Percentiles rank a stretch among this genome's conserved stretches.
Evolutionary conservation across 805 yeast species (phyloP).

Genomic region (Ascoidea asiatica): DNA sequence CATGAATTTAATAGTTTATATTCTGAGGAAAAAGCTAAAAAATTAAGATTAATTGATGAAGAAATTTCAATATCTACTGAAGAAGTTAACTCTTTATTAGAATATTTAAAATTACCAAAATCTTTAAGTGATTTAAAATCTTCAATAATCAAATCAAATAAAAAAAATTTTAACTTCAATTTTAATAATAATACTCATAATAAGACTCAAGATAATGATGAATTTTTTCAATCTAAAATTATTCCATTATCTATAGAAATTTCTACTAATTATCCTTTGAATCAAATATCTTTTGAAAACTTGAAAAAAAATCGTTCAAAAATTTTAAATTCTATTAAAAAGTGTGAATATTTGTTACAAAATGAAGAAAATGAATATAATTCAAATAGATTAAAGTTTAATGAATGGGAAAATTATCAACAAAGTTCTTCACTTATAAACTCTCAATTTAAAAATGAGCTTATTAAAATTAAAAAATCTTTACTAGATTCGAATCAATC

Average conservation of each 20-base stretch:
- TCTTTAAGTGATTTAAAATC: slow-evolving; percentile 40
- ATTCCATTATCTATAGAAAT: slow-evolving; percentile 25
- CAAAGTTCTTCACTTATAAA: slow-evolving; percentile 22
- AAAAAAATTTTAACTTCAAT: too few relatives aligned
- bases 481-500: slow-evolving; percentile 47
- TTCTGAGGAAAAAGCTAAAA: slow-evolving; percentile 77
- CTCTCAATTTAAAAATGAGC: slow-evolving; percentile 36
- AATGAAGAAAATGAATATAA: slow-evolving; percentile 23
- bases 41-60: slow-evolving; percentile 64
- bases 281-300: slow-evolving; percentile 15
- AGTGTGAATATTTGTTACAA: slow-evolving; percentile 20
- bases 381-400: slow-evolving; percentile 20
- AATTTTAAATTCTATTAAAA: slow-evolving; percentile 22
- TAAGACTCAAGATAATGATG: slow-evolving; percentile 17
- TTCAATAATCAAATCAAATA: slow-evolving; percentile 7
- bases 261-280: slow-evolving; percentile 4
- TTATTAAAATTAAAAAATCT: slow-evolving; percentile 43
- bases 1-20: slow-evolving; percentile 81
- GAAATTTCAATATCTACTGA: slow-evolving; percentile 65
- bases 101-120: slow-evolving; percentile 63
- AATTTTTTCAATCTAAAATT: slow-evolving; percentile 16
- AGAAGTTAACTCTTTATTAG: slow-evolving; percentile 67
- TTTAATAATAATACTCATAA: slow-evolving; percentile 19
- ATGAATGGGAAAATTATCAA: slow-evolving; percentile 20
- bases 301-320: slow-evolving; percentile 21